Evolutionary conservation across 2,329 filamentous ascomycete species (phyloP).

Genomic region (Catunica adiposa): DNA sequence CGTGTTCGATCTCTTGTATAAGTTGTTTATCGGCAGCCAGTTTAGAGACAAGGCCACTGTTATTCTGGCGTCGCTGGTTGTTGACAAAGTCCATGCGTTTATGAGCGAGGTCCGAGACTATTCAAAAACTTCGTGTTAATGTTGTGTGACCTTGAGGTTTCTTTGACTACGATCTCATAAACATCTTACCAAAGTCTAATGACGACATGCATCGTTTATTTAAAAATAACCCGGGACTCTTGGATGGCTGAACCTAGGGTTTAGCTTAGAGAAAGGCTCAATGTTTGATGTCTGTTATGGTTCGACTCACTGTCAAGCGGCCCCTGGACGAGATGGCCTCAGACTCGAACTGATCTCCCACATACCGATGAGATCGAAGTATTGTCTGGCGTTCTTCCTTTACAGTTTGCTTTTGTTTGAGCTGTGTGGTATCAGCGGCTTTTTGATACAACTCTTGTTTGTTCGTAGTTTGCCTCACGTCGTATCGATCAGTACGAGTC

Average conservation of each 20-base stretch:
- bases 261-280: neutral
- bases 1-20: neutral
- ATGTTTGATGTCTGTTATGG: neutral
- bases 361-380: constrained; percentile 20
- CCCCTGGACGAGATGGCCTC: constrained; percentile 29
- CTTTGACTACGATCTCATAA: neutral
- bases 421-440: no score
- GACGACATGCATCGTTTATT: constrained; percentile 20
- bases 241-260: neutral
- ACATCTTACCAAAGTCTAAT: constrained; percentile 16
- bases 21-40: neutral
- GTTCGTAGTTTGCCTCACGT: constrained; percentile 21
- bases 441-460: neutral
- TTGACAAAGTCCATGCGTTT: constrained; percentile 32
- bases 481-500: constrained; percentile 39
- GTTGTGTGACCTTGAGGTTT: neutral
- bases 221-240: constrained; percentile 21
- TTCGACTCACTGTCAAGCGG: constrained; percentile 19
- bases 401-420: no score
- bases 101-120: constrained; percentile 37
- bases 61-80: neutral
- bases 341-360: constrained; percentile 41
- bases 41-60: neutral
- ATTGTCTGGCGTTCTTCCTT: constrained; percentile 20
- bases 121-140: constrained; percentile 14